Base-by-base conservation (phyloP, 257 asterid species). In the Plantago ovata region DNA sequence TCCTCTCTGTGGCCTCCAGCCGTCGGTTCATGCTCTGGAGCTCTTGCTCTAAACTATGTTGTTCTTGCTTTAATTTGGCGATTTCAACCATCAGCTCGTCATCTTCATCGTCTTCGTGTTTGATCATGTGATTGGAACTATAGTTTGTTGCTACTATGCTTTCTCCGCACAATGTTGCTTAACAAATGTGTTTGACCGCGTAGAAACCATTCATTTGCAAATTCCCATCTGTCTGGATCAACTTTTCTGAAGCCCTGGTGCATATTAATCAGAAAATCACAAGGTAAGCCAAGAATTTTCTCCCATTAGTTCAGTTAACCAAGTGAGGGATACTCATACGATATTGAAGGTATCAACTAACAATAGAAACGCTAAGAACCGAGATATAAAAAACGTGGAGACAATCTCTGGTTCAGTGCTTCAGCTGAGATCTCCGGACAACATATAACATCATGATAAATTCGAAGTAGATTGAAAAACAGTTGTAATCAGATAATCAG, bases 201-300 rank as follows among this genome's bases (percentile, higher is more conserved):
- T 16, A 90, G 71, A 69, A 90, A 90, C 90, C 95, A 87, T 65
- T 90, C 96, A 57, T 78, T 84, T 16, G 98, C 98, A 53, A 90
- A 90, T 33, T 82, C 95, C 96, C 96, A 90, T 32, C 73, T 77
- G 58, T 90, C 98, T 5, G 96, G 95, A 72, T 90, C 95, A 38
- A 87, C 95, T 54, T 90, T 90, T 45, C 74, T 70, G 60, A 90
- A 90, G 8, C 96, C 98, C 98, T 90, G 77, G 15, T 41, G 16
- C 53, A 72, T 54, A 43, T 38, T 13, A 56, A 60, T 13, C 38
- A 46, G 14, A 52, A 23, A 63, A 33, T 50, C 60, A 38, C 15
- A 53, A 32, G 41, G 32, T 24, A 24, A 24, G 32, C 32, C 32
- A 24, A 24, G 32, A 24, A 2, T 24, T 53, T 38, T 32, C 20